Evolutionary conservation across 495 filamentous ascomycete species (phyloP).

Genomic region (Xylaria castorea): DNA sequence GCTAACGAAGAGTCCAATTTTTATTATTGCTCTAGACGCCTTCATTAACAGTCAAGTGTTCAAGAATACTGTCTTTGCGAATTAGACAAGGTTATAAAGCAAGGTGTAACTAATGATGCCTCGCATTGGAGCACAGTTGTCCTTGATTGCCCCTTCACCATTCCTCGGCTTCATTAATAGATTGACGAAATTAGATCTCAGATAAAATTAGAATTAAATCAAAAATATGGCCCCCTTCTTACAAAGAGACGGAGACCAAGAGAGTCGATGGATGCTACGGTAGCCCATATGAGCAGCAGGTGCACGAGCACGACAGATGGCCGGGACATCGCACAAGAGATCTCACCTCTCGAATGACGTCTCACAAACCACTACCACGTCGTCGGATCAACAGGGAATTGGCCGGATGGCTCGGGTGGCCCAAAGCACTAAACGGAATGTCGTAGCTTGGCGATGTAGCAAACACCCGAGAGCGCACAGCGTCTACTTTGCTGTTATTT

Average conservation of each 20-base stretch:
- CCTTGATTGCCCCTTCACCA: background rate
- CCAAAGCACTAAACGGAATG: background rate
- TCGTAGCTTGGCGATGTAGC: background rate
- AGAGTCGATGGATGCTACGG: background rate
- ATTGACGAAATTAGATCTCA: background rate
- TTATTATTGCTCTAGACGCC: background rate
- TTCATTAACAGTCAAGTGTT: background rate
- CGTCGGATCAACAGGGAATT: conserved; percentile 3
- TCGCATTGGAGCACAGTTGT: background rate
- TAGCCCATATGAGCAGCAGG: background rate
- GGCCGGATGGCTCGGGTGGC: conserved; percentile 14
- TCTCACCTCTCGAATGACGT: conserved; percentile 9
- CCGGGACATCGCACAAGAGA: conserved; percentile 10
- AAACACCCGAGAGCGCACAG: conserved; percentile 19
- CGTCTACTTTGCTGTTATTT: background rate
- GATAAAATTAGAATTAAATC: background rate
- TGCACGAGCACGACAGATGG: conserved; percentile 15
- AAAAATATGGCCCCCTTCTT: background rate
- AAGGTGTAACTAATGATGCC: background rate
- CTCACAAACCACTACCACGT: conserved; percentile 8
- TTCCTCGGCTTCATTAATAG: background rate
- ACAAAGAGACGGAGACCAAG: background rate
- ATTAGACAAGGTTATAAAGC: background rate
- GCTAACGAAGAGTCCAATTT: background rate
- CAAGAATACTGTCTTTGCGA: too few species aligned